Conservation (phyloP, 2,329 filamentous ascomycete species). For the Penicillium hesseltinei region DNA sequence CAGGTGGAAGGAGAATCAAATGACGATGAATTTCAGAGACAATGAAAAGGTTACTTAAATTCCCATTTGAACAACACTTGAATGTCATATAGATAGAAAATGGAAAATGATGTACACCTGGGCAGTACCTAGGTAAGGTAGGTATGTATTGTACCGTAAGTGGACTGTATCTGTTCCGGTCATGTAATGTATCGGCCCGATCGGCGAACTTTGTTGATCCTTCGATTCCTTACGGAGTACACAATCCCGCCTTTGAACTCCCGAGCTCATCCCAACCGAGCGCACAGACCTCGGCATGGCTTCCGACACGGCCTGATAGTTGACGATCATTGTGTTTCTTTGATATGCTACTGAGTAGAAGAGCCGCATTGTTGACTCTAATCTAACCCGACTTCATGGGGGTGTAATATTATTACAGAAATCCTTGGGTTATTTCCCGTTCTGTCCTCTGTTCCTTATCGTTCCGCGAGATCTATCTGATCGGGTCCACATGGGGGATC, state of each 20-base stretch:
- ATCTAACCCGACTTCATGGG: background rate
- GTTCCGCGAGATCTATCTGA: background rate
- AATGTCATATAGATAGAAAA: background rate
- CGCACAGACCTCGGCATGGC: too few species aligned
- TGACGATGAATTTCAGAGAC: background rate
- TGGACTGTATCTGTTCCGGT: background rate
- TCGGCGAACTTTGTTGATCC: background rate
- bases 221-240: too few species aligned
- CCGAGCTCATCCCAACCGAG: too few species aligned
- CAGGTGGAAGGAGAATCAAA: background rate
- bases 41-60: slow-evolving; percentile 1
- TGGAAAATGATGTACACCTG: background rate
- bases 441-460: too few species aligned
- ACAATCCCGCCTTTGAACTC: background rate
- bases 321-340: background rate
- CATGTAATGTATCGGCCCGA: slow-evolving; percentile 3
- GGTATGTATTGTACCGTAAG: background rate
- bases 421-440: too few species aligned
- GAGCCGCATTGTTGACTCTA: background rate
- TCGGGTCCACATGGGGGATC: background rate
- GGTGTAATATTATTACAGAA: background rate
- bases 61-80: background rate
- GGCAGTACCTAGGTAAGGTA: background rate
- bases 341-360: background rate
- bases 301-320: background rate